Evolutionary conservation across 495 filamentous ascomycete genomes (phyloP), one percentile per base, ranked within the genome.

Genomic region (Amphirosellinia nigrospora): DNA sequence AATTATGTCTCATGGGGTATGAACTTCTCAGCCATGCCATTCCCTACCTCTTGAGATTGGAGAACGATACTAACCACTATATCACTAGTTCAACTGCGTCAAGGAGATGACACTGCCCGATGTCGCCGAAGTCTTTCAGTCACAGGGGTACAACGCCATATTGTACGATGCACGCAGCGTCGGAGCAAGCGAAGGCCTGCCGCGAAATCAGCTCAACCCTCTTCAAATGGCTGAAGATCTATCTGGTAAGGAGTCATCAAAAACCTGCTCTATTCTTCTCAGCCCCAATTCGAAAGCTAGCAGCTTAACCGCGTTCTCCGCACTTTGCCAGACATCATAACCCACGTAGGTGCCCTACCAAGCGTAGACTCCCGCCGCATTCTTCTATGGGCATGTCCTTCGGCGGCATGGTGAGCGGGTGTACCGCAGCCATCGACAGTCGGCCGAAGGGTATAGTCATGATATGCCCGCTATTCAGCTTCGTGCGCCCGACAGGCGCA

Each of bases 371-470:
- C 70, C 1, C 0, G n/a, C 1, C 79, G 84, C 9, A 74, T 86
- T 3, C 84, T 87, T 76, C 89, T 82, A n/a, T n/a, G 77, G 82
- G 83, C 2, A 74, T 87, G 38, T 85, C 87, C 6, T 75, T 82
- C 62, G 79, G 75, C 7, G 82, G 45, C n/a, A 45, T 30, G 4
- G 70, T 77, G n/a, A 39, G 38, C 43, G 21, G 34, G 39, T 5
- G 0, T 28, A 66, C 69, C 19, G 68, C 55, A 0, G 70, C 70
- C 0, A 23, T 72, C 15, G 64, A 72, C 15, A 61, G 10, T 4
- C 32, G 64, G 2, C n/a, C 39, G 5, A 26, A 16, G 28, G 26
- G 13, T 2, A 30, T 53, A n/a, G 15, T 72, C 0, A 21, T 32
- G 3, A 60, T 69, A 4, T 60, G 58, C 28, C 65, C 70, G 2